Evolutionary conservation across 1,284 basidiomycete genomes (phyloP).

Genomic region (Apiotrichum laibachii): DNA sequence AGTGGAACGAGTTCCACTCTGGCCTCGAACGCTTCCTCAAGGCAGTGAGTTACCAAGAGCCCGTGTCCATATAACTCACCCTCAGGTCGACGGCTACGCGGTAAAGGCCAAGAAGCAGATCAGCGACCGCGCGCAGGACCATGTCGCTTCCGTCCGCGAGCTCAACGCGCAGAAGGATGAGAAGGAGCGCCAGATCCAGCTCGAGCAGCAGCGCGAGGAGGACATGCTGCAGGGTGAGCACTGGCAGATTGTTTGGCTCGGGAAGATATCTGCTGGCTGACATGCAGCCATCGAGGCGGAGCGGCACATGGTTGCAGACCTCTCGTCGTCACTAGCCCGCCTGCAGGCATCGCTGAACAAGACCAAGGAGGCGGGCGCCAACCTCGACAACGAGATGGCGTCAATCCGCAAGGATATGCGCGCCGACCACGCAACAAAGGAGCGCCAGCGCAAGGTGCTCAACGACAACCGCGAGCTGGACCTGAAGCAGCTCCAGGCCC

Average conservation of each 20-base stretch:
- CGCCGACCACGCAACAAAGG: constrained; percentile 58
- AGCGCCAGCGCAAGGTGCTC: constrained; percentile 64
- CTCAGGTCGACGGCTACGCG: constrained; percentile 43
- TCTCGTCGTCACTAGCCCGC: constrained; percentile 31
- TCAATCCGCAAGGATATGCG: constrained; percentile 31
- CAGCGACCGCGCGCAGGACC: constrained; percentile 32
- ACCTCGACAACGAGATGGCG: constrained; percentile 38
- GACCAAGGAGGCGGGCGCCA: constrained; percentile 33
- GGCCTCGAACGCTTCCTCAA: constrained; percentile 40
- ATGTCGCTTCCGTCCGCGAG: constrained; percentile 31
- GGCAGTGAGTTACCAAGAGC: constrained; percentile 28
- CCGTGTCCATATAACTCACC: not conserved
- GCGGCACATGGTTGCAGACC: constrained; percentile 35
- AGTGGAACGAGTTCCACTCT: constrained; percentile 41
- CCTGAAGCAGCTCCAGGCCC: constrained; percentile 59
- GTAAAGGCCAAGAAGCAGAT: constrained; percentile 41
- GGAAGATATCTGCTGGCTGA: not conserved
- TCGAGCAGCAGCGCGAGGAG: constrained; percentile 43
- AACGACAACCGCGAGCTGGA: constrained; percentile 60
- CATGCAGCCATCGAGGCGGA: constrained; percentile 41
- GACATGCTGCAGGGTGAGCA: constrained; percentile 46
- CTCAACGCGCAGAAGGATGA: constrained; percentile 41
- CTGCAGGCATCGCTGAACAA: constrained; percentile 38
- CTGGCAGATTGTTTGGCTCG: no score
- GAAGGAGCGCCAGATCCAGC: constrained; percentile 38